Evolutionary conservation across 352 stramenopile species (phyloP), one percentile per base, ranked within the genome.

Genomic region (Pythium sp.): DNA sequence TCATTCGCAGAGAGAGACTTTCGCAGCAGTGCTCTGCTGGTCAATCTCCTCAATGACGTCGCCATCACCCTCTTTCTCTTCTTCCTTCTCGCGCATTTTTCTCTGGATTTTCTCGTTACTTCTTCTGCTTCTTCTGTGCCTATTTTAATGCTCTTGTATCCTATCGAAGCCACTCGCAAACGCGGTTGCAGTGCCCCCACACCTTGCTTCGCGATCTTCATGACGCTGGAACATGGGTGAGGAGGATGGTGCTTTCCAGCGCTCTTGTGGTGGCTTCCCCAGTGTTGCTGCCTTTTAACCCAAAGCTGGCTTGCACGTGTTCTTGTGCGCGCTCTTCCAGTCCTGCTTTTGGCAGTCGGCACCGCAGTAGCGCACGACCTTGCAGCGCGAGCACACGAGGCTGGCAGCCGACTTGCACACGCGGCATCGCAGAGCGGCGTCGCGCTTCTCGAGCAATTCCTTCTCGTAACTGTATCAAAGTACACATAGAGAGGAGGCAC

Each of bases 291-390:
- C 30, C 30, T 63, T 34, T 65, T 72, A 72, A n/a, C 32, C 60
- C 24, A 67, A 47, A 30, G 80, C 78, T 18, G 79, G 75, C 80
- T 94, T 95, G 81, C 88, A 95, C 38, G 86, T 86, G 66, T 82
- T 84, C 84, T 95, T 96, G 87, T 94, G 88, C 62, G 80, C 72
- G 26, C 70, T 73, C 80, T 94, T 94, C 89, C 89, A 96, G 80
- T 94, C 86, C 71, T 95, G 86, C 75, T 93, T 94, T 74, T 96
- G 89, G 82, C 89, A 96, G 20, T 93, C 85, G 24, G 84, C 81
- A 30, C 82, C 86, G 65, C 89, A 96, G 85, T 96, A 96, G 66
- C 89, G 87, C 66, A 93, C 86, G 57, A 70, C 69, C 78, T 95
- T 93, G 86, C 89, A 96, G 72, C 87, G 89, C 67, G 86, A 92